Conservation (phyloP, 495 filamentous ascomycete genomes). For the Wilcoxina mikolae region DNA sequence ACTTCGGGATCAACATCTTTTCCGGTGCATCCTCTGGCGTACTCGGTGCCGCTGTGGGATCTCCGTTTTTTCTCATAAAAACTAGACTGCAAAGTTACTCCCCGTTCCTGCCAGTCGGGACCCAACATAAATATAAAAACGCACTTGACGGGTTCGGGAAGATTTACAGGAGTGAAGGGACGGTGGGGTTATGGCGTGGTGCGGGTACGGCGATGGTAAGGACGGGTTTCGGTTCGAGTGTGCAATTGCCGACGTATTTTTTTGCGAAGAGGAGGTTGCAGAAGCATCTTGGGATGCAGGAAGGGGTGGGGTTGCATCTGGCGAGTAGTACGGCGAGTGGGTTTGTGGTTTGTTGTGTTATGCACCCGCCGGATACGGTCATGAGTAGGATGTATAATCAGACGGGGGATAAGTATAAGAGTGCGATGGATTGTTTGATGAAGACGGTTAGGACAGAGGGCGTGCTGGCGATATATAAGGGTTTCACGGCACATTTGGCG, state of each 20-base stretch:
- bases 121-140: constrained; percentile 83
- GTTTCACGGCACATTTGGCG: constrained; percentile 87
- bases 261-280: constrained; percentile 81
- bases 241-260: constrained; percentile 96
- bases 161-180: constrained; percentile 64
- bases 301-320: constrained; percentile 79
- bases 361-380: constrained; percentile 99
- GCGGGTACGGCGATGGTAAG: constrained; percentile 91
- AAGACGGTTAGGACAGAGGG: constrained; percentile 90
- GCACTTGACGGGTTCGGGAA: constrained; percentile 65
- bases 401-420: constrained; percentile 85
- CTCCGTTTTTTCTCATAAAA: constrained; percentile 97
- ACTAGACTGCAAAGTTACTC: constrained; percentile 90
- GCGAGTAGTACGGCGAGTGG: constrained; percentile 79
- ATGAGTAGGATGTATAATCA: constrained; percentile 99
- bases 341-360: constrained; percentile 91
- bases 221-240: constrained; percentile 86
- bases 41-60: constrained; percentile 76
- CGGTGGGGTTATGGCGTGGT: constrained; percentile 72
- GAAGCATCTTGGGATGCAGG: constrained; percentile 70
- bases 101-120: constrained; percentile 86
- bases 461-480: constrained; percentile 90
- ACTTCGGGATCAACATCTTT: constrained; percentile 80
- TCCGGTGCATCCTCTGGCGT: constrained; percentile 77
- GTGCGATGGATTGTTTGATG: constrained; percentile 78